Percentiles rank a stretch among this genome's conserved stretches.
These are phyloP conservation scores for Conticribra guillardii DNA, from an alignment of 108 stramenopile genomes.

Conservation along the genomic window DNA sequence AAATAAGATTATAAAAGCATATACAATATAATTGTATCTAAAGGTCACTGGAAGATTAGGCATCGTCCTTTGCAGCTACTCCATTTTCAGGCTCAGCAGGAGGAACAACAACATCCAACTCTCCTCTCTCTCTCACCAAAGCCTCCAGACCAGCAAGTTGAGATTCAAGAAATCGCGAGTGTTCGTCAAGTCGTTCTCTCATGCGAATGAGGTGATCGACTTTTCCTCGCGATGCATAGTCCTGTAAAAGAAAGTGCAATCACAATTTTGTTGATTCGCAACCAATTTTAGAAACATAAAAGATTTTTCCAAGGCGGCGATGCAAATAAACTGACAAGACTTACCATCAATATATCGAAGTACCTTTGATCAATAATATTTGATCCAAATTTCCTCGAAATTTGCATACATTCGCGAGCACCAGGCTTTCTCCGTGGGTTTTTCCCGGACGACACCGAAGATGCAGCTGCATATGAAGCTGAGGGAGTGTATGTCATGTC, in stretches of 20 bases:
- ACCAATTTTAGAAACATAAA: too few relatives aligned
- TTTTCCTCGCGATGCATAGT: conserved; percentile 86
- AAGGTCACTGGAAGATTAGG: too few relatives aligned
- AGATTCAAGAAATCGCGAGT: conserved; percentile 75
- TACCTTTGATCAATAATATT: conserved; percentile 69
- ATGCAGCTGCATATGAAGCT: conserved; percentile 25
- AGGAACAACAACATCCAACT: conserved; percentile 19
- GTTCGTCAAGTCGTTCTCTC: conserved; percentile 87
- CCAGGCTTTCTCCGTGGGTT: conserved; percentile 84
- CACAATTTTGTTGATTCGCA: too few relatives aligned
- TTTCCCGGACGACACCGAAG: conserved; percentile 22
- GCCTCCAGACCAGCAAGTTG: conserved; percentile 86
- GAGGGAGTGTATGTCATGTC: conserved; percentile 13
- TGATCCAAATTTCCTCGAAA: conserved; percentile 72
- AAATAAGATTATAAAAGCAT: too few relatives aligned
- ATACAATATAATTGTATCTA: too few relatives aligned
- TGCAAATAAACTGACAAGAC: too few relatives aligned
- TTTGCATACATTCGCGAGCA: conserved; percentile 91
- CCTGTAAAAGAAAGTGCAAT: conserved; percentile 27
- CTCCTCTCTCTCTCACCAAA: conserved; percentile 66
- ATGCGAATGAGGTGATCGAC: conserved; percentile 90
- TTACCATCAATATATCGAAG: conserved; percentile 69
- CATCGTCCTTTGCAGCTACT: not conserved
- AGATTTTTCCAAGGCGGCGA: too few relatives aligned
- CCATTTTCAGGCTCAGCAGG: not conserved